Percentiles rank a stretch among this genome's conserved stretches.
Conservation (phyloP, 2,329 filamentous ascomycete species). For the Xylaria sp. region DNA sequence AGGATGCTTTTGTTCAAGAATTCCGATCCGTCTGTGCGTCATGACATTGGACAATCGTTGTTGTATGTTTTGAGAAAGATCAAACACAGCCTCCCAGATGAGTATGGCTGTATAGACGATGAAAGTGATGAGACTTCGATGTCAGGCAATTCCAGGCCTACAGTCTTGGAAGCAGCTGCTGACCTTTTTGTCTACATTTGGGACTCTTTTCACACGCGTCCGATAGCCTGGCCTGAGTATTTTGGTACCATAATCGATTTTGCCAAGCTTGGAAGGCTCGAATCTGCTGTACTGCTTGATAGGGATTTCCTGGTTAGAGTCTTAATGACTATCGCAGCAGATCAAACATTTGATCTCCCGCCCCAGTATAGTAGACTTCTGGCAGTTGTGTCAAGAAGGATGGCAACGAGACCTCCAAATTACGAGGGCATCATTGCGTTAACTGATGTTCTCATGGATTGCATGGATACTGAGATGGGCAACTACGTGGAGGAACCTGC, state of each 20-base stretch:
- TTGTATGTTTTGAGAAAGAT: constrained; percentile 64
- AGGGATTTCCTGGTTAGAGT: constrained; percentile 69
- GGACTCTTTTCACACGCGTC: constrained; percentile 68
- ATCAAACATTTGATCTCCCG: constrained; percentile 62
- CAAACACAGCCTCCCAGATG: constrained; percentile 58
- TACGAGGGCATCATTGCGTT: constrained; percentile 66
- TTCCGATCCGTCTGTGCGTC: constrained; percentile 66
- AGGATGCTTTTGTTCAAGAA: constrained; percentile 73
- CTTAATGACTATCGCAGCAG: constrained; percentile 70
- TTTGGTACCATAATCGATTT: constrained; percentile 78
- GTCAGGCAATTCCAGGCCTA: constrained; percentile 43
- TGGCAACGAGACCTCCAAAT: constrained; percentile 62
- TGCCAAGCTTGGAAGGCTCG: constrained; percentile 68
- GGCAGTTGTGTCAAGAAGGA: constrained; percentile 62
- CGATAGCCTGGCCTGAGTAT: constrained; percentile 80
- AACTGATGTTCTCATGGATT: constrained; percentile 58
- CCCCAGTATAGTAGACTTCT: constrained; percentile 67
- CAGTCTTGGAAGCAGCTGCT: constrained; percentile 55
- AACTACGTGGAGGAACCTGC: constrained; percentile 55
- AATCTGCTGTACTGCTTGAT: constrained; percentile 69
- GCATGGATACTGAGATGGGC: constrained; percentile 55
- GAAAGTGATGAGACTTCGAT: constrained; percentile 42
- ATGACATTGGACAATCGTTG: constrained; percentile 63
- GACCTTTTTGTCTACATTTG: constrained; percentile 67
- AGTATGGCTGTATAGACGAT: constrained; percentile 55